phyloP scores from a whole-genome alignment of 2,329 filamentous ascomycete genomes.

The Neoarthrinium moseri region DNA sequence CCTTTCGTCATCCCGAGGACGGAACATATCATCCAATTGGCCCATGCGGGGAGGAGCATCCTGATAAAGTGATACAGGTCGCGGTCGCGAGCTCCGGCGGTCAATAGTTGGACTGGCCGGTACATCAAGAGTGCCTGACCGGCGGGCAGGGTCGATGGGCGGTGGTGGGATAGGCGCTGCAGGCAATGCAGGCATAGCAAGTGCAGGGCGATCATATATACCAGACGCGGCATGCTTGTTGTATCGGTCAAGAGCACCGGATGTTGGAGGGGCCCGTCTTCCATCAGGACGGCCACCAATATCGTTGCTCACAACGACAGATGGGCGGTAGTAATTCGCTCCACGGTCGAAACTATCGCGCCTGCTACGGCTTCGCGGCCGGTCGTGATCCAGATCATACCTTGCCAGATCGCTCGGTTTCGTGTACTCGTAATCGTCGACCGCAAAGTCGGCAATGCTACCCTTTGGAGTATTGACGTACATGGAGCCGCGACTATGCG shows the following conservation, averaged over 20 bases:
- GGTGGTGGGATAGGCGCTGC: slow-evolving; percentile 30
- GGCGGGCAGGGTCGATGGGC: slow-evolving; percentile 30
- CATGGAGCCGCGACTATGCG: slow-evolving; percentile 42
- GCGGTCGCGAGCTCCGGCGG: slow-evolving; percentile 31
- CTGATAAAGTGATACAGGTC: slow-evolving; percentile 53
- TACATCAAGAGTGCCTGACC: slow-evolving; percentile 29
- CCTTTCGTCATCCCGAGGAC: slow-evolving; percentile 47
- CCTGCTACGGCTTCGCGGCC: slow-evolving; percentile 38
- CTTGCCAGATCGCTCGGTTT: slow-evolving; percentile 60
- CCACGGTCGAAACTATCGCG: slow-evolving; percentile 54
- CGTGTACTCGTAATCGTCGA: slow-evolving; percentile 63
- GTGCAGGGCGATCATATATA: slow-evolving; percentile 45
- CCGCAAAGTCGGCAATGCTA: slow-evolving; percentile 50
- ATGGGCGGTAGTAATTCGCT: slow-evolving; percentile 52
- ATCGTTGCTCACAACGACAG: slow-evolving; percentile 47
- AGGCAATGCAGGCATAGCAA: slow-evolving; percentile 46
- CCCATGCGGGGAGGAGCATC: slow-evolving; percentile 42
- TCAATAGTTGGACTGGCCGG: slow-evolving; percentile 33
- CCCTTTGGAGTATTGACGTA: slow-evolving; percentile 45
- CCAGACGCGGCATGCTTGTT: slow-evolving; percentile 41
- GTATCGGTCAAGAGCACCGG: slow-evolving; percentile 69
- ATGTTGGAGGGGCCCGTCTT: slow-evolving; percentile 64
- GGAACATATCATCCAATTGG: slow-evolving; percentile 48
- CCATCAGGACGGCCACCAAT: slow-evolving; percentile 38
- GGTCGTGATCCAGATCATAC: slow-evolving; percentile 58